Evolutionary conservation across 257 asterid genomes (phyloP).

Genomic region (Mentha longifolia): DNA sequence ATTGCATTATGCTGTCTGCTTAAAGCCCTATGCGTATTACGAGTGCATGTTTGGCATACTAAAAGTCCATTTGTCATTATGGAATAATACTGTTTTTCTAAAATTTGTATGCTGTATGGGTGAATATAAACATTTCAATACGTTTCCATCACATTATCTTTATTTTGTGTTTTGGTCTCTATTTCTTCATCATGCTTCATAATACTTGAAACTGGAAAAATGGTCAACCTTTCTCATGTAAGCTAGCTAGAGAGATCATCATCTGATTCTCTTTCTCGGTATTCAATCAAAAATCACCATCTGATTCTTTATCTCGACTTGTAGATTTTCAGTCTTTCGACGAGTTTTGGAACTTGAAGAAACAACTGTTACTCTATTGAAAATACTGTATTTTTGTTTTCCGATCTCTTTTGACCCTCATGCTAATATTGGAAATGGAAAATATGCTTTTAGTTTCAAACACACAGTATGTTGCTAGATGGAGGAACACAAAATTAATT

Average conservation of each 20-base stretch:
- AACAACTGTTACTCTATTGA: not conserved
- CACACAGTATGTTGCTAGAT: no score
- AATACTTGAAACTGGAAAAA: not conserved
- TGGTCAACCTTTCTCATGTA: not conserved
- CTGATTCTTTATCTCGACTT: not conserved
- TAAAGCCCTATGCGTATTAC: not conserved
- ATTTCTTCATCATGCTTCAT: not conserved
- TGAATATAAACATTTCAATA: not conserved
- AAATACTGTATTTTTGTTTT: not conserved
- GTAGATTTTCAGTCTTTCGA: no score
- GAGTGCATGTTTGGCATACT: not conserved
- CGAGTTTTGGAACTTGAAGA: not conserved
- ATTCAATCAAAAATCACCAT: not conserved
- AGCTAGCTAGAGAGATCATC: not conserved
- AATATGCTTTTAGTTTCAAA: no score
- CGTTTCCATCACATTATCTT: not conserved
- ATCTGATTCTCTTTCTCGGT: not conserved
- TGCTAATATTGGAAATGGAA: no score
- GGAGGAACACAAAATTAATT: not conserved
- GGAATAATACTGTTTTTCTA: not conserved
- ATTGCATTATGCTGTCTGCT: constrained; percentile 2
- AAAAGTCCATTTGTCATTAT: not conserved
- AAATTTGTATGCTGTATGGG: not conserved
- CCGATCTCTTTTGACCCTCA: not conserved
- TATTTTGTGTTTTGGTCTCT: not conserved